A percentile compares a stretch with the other conserved stretches of the same genome.
phyloP scores from a whole-genome alignment of 1,284 basidiomycete genomes.

The Marasmius tenuissimus region DNA sequence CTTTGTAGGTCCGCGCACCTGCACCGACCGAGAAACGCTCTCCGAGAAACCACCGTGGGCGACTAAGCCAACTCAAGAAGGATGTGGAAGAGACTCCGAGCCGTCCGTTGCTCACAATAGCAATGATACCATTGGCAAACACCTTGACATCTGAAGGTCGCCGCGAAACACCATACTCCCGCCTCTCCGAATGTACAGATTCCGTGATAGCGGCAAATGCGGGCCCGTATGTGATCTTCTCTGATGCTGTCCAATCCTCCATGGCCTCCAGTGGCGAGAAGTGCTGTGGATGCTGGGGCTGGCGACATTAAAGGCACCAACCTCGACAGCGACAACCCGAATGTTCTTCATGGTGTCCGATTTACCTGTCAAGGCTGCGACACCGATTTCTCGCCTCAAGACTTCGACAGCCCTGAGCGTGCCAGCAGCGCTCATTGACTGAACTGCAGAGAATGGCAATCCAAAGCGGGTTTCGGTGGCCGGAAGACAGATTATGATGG shows the following conservation, averaged over 20 bases:
- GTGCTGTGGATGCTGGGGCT: constrained; percentile 22
- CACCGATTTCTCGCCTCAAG: constrained; percentile 66
- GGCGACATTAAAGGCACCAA: constrained; percentile 56
- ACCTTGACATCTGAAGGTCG: constrained; percentile 53
- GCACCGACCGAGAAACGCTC: constrained; percentile 70
- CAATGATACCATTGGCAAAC: constrained; percentile 58
- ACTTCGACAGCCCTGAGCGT: constrained; percentile 70
- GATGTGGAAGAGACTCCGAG: constrained; percentile 27
- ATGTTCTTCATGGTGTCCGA: constrained; percentile 59
- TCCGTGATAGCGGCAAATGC: constrained; percentile 57
- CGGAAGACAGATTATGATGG: constrained; percentile 70
- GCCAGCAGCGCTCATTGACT: constrained; percentile 71
- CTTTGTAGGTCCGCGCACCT: constrained; percentile 66
- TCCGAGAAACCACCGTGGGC: constrained; percentile 47
- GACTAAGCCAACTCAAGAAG: background rate
- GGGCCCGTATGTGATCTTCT: constrained; percentile 66
- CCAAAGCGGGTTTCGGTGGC: constrained; percentile 69
- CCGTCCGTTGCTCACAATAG: constrained; percentile 55
- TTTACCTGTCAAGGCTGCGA: constrained; percentile 50
- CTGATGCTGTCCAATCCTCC: constrained; percentile 69
- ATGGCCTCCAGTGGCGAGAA: constrained; percentile 48
- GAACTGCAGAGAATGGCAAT: constrained; percentile 64
- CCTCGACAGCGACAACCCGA: constrained; percentile 63
- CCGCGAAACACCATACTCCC: constrained; percentile 38
- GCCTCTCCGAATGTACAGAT: constrained; percentile 31